A percentile compares a stretch with the other conserved stretches of the same genome.
Evolutionary conservation across 129 eudicot species (phyloP).

Genomic region (Saposhnikovia divaricata): DNA sequence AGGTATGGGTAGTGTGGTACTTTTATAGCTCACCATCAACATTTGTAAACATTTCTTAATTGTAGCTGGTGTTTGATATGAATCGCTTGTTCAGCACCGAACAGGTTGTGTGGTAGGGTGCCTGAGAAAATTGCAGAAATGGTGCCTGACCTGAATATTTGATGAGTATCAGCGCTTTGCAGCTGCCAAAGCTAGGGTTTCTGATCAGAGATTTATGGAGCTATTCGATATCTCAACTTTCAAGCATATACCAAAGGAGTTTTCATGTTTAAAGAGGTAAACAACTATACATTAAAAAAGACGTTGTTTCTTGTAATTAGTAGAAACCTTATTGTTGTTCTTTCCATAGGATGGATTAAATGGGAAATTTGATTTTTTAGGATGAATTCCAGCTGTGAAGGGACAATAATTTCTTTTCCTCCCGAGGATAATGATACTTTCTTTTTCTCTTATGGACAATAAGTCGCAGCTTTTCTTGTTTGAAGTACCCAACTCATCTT

Average conservation of each 20-base stretch:
- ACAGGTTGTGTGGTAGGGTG: slow-evolving; percentile 91
- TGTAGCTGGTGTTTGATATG: not conserved
- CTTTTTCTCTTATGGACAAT: slow-evolving; percentile 23
- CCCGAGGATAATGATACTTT: slow-evolving; percentile 20
- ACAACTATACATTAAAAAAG: not conserved
- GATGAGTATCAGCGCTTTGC: slow-evolving; percentile 91
- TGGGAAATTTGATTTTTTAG: slow-evolving; percentile 19
- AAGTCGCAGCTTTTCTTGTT: slow-evolving; percentile 7
- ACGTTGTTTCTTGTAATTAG: slow-evolving; percentile 6
- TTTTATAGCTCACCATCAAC: not conserved
- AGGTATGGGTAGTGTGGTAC: slow-evolving; percentile 35
- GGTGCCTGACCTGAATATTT: slow-evolving; percentile 76
- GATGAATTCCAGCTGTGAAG: slow-evolving; percentile 23
- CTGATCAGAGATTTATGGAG: slow-evolving; percentile 90
- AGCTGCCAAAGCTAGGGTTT: slow-evolving; percentile 87
- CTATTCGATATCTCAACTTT: slow-evolving; percentile 60
- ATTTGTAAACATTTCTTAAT: not conserved
- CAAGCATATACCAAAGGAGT: slow-evolving; percentile 42
- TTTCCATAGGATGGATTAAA: slow-evolving; percentile 20
- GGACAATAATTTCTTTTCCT: slow-evolving; percentile 16
- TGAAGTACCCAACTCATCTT: slow-evolving; percentile 13
- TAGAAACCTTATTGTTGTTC: slow-evolving; percentile 9
- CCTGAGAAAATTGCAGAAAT: slow-evolving; percentile 76
- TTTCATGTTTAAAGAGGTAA: slow-evolving; percentile 50
- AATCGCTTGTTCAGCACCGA: slow-evolving; percentile 58